phyloP scores from a whole-genome alignment of 352 stramenopile species.

The Pythium rishiriense region DNA sequence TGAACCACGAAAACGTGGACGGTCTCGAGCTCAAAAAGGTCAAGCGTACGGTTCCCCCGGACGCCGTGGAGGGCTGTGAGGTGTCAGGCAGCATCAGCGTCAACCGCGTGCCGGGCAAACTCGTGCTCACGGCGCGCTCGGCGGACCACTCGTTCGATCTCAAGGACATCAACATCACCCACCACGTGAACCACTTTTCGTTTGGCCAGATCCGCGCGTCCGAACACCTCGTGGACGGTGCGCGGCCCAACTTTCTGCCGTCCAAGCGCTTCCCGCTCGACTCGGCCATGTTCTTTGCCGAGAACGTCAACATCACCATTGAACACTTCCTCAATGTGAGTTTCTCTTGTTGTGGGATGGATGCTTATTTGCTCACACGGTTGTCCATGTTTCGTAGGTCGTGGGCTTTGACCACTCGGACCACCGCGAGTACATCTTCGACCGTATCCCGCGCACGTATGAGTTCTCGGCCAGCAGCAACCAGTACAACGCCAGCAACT shows the following conservation, averaged over 20 bases:
- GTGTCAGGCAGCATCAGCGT: constrained; percentile 80
- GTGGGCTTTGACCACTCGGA: constrained; percentile 77
- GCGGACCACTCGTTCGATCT: constrained; percentile 73
- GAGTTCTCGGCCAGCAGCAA: constrained; percentile 80
- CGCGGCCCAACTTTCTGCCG: constrained; percentile 36
- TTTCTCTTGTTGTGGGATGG: constrained; percentile 39
- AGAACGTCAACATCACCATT: constrained; percentile 75
- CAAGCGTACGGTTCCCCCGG: constrained; percentile 31
- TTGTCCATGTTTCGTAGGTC: constrained; percentile 36
- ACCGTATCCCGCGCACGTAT: constrained; percentile 57
- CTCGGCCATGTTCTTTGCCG: constrained; percentile 45
- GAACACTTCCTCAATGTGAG: constrained; percentile 85
- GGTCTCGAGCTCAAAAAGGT: constrained; percentile 52
- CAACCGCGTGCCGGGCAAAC: constrained; percentile 69
- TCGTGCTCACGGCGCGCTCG: constrained; percentile 68
- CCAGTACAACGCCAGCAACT: constrained; percentile 66
- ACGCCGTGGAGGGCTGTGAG: constrained; percentile 68
- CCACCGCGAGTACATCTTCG: constrained; percentile 48
- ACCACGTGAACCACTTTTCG: constrained; percentile 82
- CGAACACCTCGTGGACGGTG: constrained; percentile 58
- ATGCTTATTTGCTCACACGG: no score
- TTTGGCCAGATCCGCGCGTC: constrained; percentile 76
- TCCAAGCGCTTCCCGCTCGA: constrained; percentile 74
- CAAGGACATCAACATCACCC: constrained; percentile 58
- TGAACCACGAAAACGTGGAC: constrained; percentile 59